phyloP scores from a whole-genome alignment of 2,329 filamentous ascomycete genomes.

The Sphaceloma murrayae region DNA sequence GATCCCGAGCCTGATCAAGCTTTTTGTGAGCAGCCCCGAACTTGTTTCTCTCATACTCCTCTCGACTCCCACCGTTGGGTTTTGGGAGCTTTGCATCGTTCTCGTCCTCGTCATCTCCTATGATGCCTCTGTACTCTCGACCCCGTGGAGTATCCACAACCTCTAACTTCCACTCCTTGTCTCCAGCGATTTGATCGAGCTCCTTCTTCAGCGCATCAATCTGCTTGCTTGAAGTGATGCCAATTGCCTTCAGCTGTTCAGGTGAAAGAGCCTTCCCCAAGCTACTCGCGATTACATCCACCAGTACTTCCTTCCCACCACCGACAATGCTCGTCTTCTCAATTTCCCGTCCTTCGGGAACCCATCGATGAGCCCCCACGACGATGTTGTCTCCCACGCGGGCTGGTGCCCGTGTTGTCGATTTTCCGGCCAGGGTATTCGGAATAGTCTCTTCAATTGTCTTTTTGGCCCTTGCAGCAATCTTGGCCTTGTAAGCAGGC shows the following conservation, averaged over 20 bases:
- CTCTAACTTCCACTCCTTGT: conserved; percentile 70
- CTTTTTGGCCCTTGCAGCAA: conserved; percentile 9
- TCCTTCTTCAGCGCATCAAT: conserved; percentile 61
- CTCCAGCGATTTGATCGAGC: conserved; percentile 58
- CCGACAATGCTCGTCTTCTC: conserved; percentile 44
- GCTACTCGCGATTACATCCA: conserved; percentile 45
- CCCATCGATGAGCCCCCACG: conserved; percentile 47
- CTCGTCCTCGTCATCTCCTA: conserved; percentile 51
- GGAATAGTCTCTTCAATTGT: conserved; percentile 7
- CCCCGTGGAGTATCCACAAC: conserved; percentile 60
- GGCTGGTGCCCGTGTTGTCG: conserved; percentile 25
- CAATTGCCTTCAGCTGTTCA: conserved; percentile 47
- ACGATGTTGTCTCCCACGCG: conserved; percentile 50
- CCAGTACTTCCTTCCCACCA: conserved; percentile 45
- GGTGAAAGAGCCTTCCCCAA: conserved; percentile 40
- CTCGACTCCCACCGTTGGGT: conserved; percentile 34
- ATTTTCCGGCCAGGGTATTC: conserved; percentile 14
- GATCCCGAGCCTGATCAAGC: too few relatives aligned
- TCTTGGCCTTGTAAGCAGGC: conserved; percentile 25
- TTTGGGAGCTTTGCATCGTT: conserved; percentile 22
- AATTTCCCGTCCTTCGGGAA: conserved; percentile 47
- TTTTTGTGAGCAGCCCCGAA: conserved; percentile 6
- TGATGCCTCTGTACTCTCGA: conserved; percentile 59
- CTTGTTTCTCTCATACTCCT: conserved; percentile 24
- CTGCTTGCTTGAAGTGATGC: conserved; percentile 57